Percentiles rank a stretch among this genome's conserved stretches.
Evolutionary conservation across 805 yeast species (phyloP).

Genomic region (Suhomyces vadensis): DNA sequence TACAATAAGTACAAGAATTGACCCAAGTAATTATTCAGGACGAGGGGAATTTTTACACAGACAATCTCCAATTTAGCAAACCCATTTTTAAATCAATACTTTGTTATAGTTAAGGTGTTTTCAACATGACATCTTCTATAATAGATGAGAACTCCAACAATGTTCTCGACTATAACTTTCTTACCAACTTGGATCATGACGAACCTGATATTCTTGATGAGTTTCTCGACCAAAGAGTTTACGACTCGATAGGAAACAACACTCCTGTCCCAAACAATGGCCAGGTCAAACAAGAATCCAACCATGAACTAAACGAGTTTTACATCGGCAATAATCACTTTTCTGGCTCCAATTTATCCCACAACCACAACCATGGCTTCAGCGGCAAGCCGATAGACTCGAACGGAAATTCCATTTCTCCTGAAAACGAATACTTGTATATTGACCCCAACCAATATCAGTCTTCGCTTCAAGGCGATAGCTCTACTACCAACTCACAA

Average conservation of each 20-base stretch:
- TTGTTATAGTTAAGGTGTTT: neutral
- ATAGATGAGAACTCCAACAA: slow-evolving; percentile 22
- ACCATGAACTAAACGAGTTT: slow-evolving; percentile 19
- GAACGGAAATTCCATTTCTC: slow-evolving; percentile 4
- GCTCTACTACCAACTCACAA: slow-evolving; percentile 9
- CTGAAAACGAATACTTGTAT: slow-evolving; percentile 23
- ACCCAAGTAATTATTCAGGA: too few species aligned
- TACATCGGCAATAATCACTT: slow-evolving; percentile 8
- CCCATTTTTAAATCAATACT: neutral
- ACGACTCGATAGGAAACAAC: slow-evolving; percentile 33
- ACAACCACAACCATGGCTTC: neutral
- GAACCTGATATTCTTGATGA: slow-evolving; percentile 58
- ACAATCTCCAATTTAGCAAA: neutral
- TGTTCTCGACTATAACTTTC: slow-evolving; percentile 23
- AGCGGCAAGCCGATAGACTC: neutral
- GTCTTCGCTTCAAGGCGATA: too few species aligned
- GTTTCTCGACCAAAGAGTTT: slow-evolving; percentile 54
- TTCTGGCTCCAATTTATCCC: neutral
- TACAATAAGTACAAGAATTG: too few species aligned
- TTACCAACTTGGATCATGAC: slow-evolving; percentile 23
- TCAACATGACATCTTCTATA: slow-evolving; percentile 20
- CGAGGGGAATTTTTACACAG: too few species aligned
- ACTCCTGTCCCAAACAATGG: slow-evolving; percentile 16
- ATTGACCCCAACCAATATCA: slow-evolving; percentile 18
- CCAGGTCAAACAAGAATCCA: slow-evolving; percentile 14